Evolutionary conservation across 148 eudicot species (phyloP).

Genomic region (Rhododendron ovatum): DNA sequence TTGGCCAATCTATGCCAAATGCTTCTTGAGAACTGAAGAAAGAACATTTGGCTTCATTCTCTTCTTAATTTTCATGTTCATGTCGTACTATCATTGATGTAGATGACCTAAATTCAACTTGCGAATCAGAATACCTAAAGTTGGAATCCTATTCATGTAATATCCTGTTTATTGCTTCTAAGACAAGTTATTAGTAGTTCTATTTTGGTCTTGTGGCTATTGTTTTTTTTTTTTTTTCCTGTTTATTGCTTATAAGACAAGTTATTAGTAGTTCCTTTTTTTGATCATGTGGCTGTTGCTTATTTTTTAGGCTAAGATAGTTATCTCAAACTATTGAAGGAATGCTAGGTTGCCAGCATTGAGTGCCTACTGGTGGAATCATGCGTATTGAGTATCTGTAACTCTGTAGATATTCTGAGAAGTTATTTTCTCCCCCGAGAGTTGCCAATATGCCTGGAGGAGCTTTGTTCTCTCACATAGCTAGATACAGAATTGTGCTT

Average conservation of each 20-base stretch:
- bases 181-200: not conserved
- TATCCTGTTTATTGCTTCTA: not conserved
- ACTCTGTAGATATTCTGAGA: not conserved
- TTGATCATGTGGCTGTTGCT: not conserved
- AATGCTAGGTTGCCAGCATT: not conserved
- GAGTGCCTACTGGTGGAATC: not conserved
- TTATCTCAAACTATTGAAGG: not conserved
- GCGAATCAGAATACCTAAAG: not conserved
- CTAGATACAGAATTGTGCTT: not conserved
- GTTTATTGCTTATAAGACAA: not conserved
- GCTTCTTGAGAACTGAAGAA: not conserved
- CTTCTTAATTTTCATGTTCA: not conserved
- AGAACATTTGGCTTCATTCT: not conserved
- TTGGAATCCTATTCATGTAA: not conserved
- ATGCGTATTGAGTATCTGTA: not conserved
- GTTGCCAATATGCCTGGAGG: not conserved
- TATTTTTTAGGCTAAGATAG: not conserved
- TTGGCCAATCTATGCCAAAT: constrained; percentile 10
- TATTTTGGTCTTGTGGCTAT: not conserved
- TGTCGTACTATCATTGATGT: not conserved
- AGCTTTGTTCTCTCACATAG: not conserved
- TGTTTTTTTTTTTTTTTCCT: not conserved
- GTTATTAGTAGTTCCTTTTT: not conserved
- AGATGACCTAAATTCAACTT: not conserved
- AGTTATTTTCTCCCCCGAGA: not conserved